phyloP scores from a whole-genome alignment of 2,329 filamentous ascomycete genomes.

The Penicillium digitatum region DNA sequence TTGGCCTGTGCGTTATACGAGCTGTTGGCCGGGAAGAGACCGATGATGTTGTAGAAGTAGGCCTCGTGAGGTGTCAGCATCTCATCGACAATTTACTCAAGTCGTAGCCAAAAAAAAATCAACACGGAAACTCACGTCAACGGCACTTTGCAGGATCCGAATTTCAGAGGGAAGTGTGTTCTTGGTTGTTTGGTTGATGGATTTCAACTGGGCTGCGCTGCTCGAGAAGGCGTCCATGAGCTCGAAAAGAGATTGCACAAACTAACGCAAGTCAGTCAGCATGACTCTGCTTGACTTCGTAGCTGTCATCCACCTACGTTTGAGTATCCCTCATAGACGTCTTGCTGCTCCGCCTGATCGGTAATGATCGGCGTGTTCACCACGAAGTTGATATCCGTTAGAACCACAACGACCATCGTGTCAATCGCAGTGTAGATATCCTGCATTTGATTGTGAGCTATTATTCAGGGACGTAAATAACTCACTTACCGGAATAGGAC shows the following conservation, averaged over 20 bases:
- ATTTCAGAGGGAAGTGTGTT: constrained; percentile 4
- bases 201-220: constrained; percentile 7
- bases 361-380: constrained; percentile 5
- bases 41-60: constrained; percentile 15
- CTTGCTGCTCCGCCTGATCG: constrained; percentile 1
- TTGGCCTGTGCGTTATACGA: constrained; percentile 12
- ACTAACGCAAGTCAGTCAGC: constrained; percentile 1
- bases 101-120: background rate
- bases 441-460: background rate
- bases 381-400: constrained; percentile 8
- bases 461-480: background rate
- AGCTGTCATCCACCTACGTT: constrained; percentile 7
- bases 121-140: constrained; percentile 7
- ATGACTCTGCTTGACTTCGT: background rate
- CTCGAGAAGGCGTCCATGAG: constrained; percentile 12
- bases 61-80: constrained; percentile 6
- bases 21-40: constrained; percentile 11
- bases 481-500: constrained; percentile 1
- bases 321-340: constrained; percentile 15
- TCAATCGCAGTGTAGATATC: constrained; percentile 9
- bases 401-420: constrained; percentile 6
- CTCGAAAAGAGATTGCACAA: constrained; percentile 13
- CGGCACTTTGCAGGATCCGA: constrained; percentile 1
- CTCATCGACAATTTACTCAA: background rate
- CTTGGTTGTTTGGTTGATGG: constrained; percentile 3